Evolutionary conservation across 768 basidiomycete genomes (phyloP), one percentile per base, ranked within the genome.

Genomic region (Calvatia gigantea): DNA sequence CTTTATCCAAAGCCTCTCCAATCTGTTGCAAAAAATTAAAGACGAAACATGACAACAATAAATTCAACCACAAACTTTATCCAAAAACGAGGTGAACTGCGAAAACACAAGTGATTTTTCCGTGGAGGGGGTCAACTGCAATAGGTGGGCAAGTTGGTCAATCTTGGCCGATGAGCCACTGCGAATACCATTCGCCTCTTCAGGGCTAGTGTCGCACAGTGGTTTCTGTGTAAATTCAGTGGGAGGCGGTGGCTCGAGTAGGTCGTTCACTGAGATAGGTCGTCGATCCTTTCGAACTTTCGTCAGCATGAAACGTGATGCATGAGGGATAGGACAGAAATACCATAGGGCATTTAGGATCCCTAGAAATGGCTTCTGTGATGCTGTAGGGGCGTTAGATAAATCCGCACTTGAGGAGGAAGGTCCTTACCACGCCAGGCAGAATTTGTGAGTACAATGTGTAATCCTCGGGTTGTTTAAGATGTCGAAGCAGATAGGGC

Each of bases 71-170:
- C 65, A 46, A 58, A 87, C 91, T 73, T 91, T 87, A 71, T 91
- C 86, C 51, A 94, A 68, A 70, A 91, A 94, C 2, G 83, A 80
- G 3, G 91, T 95, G 63, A 94, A 95, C 62, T 95, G 93, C 2
- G 89, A 92, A 65, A 95, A 95, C 1, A 95, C 91, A 2, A 95
- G 73, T 2, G 87, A 87, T 68, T 95, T 95, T 58, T 92, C 88
- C 1, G 75, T 79, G 3, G 62, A 57, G 0, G 89, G 88, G 4
- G 83, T 88, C 11, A 93, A 68, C 58, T 79, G 74, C 39, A 95
- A 75, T 39, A 93, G 77, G 50, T 88, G 80, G 19, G 92, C 66
- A 14, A 95, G 73, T 62, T 93, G 91, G 49, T 89, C 87, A 49
- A 93, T 88, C 70, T 95, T 95, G 9, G 90, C 89, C 19, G 93